Base-by-base conservation (phyloP, 2,329 filamentous ascomycete species). In the Hawksworthiomyces lignivorus region DNA sequence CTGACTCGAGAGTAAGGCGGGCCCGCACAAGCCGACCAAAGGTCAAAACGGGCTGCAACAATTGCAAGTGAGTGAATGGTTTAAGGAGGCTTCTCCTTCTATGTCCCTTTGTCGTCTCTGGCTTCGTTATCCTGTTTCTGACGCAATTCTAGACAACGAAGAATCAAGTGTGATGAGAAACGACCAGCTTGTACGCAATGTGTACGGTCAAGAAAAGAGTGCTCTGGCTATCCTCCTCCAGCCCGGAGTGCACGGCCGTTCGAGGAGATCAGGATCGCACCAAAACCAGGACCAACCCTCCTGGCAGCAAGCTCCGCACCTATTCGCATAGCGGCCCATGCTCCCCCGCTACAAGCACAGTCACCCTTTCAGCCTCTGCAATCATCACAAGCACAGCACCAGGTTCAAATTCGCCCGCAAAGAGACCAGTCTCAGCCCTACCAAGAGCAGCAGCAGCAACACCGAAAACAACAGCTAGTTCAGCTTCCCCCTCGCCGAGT, bases 91-190 rank as follows among this genome's bases (percentile, higher is more conserved):
- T 44, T 46, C 46, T 48, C 43, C 38, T 39, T 46, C 34, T 36
- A 30, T 20, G 5, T 18, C n/a, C 6, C 8, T 22, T 36, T 31
- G 7, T 20, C 19, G 5, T 21, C 6, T 17, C 22, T 21, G 9
- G 31, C 20, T 32, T 36, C 33, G 10, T 19, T 28, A 15, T 1
- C 14, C 10, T 28, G 22, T 18, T 20, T 9, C 50, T 58, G 37
- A 52, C 43, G 26, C 34, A 19, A 41, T 48, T 33, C 39, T 33
- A 81, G 77, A 56, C 67, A 67, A 48, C 67, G 77, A 50, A 69
- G 75, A 48, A 80, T 83, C 48, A 83, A 83, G 57, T 83, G 79
- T 56, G 79, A 82, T 56, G 79, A 83, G 59, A 65, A 60, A 48
- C 73, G 78, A 41, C 79, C 79, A 7, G 62, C 67, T 21, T 82